Evolutionary conservation across 768 basidiomycete genomes (phyloP).

Genomic region (Tylopilus plumbeoviolaceoides): DNA sequence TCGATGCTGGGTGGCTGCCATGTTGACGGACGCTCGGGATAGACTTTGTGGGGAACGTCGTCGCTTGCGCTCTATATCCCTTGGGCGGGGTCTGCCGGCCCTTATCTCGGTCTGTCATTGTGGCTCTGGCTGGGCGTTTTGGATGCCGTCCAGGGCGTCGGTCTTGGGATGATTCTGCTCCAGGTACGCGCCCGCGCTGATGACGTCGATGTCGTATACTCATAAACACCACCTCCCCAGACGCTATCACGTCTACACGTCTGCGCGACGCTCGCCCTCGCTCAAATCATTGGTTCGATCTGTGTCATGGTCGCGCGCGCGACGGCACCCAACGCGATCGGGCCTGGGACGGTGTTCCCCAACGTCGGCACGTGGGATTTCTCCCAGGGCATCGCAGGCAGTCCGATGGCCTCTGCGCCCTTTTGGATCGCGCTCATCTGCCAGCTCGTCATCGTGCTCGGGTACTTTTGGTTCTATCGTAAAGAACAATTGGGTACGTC

Average conservation of each 20-base stretch:
- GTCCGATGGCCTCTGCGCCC: slow-evolving; percentile 76
- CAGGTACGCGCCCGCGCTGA: slow-evolving; percentile 36
- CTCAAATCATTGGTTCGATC: slow-evolving; percentile 84
- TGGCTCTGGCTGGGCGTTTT: slow-evolving; percentile 97
- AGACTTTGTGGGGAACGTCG: slow-evolving; percentile 95
- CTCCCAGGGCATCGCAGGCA: slow-evolving; percentile 61
- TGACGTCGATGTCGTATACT: not conserved
- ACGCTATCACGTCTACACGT: slow-evolving; percentile 92
- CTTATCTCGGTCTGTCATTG: slow-evolving; percentile 83
- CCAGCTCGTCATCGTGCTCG: slow-evolving; percentile 81
- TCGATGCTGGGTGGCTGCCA: too few species aligned
- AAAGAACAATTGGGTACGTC: slow-evolving; percentile 83
- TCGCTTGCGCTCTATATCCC: slow-evolving; percentile 90
- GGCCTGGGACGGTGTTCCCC: slow-evolving; percentile 88
- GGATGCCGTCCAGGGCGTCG: slow-evolving; percentile 92
- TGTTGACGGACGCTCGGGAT: slow-evolving; percentile 5
- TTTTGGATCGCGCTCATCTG: slow-evolving; percentile 86
- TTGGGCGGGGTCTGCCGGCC: slow-evolving; percentile 83
- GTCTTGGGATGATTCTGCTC: slow-evolving; percentile 85
- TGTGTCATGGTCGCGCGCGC: slow-evolving; percentile 93
- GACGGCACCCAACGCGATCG: slow-evolving; percentile 85
- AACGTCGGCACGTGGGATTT: slow-evolving; percentile 92
- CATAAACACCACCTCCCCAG: slow-evolving; percentile 22
- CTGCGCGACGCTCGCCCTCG: slow-evolving; percentile 86
- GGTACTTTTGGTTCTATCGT: slow-evolving; percentile 97